A percentile compares a stretch with the other conserved stretches of the same genome.
Conservation (phyloP, 2,329 filamentous ascomycete genomes). For the Niveomyces coronatus region DNA sequence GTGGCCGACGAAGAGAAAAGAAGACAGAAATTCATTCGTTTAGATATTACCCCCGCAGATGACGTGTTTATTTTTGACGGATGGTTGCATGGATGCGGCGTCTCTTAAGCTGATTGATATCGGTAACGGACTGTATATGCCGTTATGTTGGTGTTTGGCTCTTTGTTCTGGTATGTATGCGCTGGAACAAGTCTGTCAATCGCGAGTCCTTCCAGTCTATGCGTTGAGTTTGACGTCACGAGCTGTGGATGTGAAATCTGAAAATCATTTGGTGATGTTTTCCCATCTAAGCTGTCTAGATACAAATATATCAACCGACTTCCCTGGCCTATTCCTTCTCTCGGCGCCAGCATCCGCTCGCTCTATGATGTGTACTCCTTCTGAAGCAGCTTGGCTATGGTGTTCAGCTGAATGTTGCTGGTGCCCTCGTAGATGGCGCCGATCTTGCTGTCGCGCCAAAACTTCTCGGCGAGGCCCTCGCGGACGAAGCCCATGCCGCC, state of each 20-base stretch:
- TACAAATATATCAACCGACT: neutral
- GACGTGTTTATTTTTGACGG: neutral
- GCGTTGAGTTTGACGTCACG: too few relatives aligned
- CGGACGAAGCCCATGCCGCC: slow-evolving; percentile 98
- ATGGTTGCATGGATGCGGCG: neutral
- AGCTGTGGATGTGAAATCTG: too few relatives aligned
- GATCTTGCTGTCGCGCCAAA: slow-evolving; percentile 96
- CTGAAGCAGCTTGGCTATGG: slow-evolving; percentile 52
- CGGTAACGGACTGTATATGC: too few relatives aligned
- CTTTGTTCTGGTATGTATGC: too few relatives aligned
- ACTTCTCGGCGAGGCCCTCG: slow-evolving; percentile 96
- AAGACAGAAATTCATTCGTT: slow-evolving; percentile 3
- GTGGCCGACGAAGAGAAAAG: too few relatives aligned
- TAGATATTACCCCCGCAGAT: neutral
- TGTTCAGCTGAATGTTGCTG: slow-evolving; percentile 58
- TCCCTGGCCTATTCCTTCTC: neutral
- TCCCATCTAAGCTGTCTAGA: neutral
- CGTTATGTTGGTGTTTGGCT: too few relatives aligned
- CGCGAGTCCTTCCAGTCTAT: too few relatives aligned
- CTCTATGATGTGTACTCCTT: slow-evolving; percentile 45
- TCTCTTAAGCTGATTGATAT: too few relatives aligned
- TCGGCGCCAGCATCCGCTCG: too few relatives aligned
- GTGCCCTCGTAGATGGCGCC: slow-evolving; percentile 95
- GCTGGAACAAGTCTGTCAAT: too few relatives aligned
- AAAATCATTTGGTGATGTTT: neutral